Evolutionary conservation across 257 asterid species (phyloP), one percentile per base, ranked within the genome.

Genomic region (Rhazya stricta): DNA sequence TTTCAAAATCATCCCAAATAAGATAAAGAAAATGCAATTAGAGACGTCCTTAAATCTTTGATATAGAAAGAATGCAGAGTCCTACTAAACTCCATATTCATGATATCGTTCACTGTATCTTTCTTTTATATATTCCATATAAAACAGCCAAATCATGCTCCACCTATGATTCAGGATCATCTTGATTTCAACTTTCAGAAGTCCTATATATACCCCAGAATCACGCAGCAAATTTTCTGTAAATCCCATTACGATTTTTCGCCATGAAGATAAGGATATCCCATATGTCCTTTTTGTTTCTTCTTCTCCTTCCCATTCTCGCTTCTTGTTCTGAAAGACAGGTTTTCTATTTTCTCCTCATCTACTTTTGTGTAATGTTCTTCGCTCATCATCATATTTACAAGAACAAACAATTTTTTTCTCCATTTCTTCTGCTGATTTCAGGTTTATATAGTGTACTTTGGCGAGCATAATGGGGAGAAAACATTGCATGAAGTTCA

Each of bases 361-460:
- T 30, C 51, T 54, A 36, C 12, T 32, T 60, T 9, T 30, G 2
- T 6, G 3, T 45, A 21, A 46, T 32, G 21, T 2, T 18, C 6
- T 25, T 41, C 25, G 6, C 27, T 73, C 21, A 32, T 30, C 32
- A 23, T 21, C 13, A 51, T 8, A 18, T 8, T 15, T 30, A 36
- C 27, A 32, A 37, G 51, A 30, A 42, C 37, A 25, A 30, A 39
- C 1, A 0, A 1, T 32, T 46, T 50, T 32, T 18, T 6, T 37
- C 46, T 8, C 50, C 12, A 36, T 41, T 10, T 77, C 23, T 69
- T 62, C 9, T 42, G 19, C 9, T 66, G 8, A 16, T 57, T 73
- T 57, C 84, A 91, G 97, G 95, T 88, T 15, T 84, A 91, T 42
- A 88, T 91, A 79, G 97, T 94, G 62, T 89, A 94, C 83, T 84